These are phyloP conservation scores for Leavenworthia alabamica DNA, from an alignment of 345 rosid genomes.

Conservation along the genomic window DNA sequence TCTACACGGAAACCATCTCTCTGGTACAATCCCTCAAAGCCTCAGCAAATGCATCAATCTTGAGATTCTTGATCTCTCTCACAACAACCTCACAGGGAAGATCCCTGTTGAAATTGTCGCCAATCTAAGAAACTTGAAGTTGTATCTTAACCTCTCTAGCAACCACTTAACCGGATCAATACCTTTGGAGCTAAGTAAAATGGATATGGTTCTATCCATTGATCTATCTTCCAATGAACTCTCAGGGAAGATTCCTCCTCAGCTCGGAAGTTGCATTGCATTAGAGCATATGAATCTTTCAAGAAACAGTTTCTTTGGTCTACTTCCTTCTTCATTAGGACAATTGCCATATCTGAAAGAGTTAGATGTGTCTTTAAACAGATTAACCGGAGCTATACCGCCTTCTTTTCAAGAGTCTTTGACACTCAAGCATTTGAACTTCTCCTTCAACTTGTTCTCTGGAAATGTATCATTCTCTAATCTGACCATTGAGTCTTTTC, in stretches of 20 bases:
- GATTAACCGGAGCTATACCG: constrained; percentile 56
- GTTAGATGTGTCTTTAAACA: constrained; percentile 65
- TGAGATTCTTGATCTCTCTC: constrained; percentile 81
- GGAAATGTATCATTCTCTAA: constrained; percentile 59
- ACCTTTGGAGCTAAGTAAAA: constrained; percentile 79
- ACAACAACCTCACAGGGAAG: constrained; percentile 54
- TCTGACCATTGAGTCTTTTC: constrained; percentile 58
- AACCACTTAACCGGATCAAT: constrained; percentile 58
- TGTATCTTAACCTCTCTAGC: constrained; percentile 76
- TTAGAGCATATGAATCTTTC: constrained; percentile 78
- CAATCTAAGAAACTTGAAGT: constrained; percentile 60
- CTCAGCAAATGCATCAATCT: constrained; percentile 64
- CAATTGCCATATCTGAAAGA: constrained; percentile 61
- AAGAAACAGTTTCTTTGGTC: constrained; percentile 48
- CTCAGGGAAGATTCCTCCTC: constrained; percentile 60
- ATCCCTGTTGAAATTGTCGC: constrained; percentile 66
- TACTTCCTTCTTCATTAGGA: constrained; percentile 60
- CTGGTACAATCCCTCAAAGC: constrained; percentile 67
- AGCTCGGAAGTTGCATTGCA: constrained; percentile 85
- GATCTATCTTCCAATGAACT: constrained; percentile 77
- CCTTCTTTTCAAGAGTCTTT: constrained; percentile 49
- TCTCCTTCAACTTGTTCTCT: constrained; percentile 65
- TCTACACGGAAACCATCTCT: constrained; percentile 54
- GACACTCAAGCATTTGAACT: constrained; percentile 55
- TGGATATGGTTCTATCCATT: constrained; percentile 91